Conservation (phyloP, 1,284 basidiomycete genomes). For the Schizopora paradoxa region DNA sequence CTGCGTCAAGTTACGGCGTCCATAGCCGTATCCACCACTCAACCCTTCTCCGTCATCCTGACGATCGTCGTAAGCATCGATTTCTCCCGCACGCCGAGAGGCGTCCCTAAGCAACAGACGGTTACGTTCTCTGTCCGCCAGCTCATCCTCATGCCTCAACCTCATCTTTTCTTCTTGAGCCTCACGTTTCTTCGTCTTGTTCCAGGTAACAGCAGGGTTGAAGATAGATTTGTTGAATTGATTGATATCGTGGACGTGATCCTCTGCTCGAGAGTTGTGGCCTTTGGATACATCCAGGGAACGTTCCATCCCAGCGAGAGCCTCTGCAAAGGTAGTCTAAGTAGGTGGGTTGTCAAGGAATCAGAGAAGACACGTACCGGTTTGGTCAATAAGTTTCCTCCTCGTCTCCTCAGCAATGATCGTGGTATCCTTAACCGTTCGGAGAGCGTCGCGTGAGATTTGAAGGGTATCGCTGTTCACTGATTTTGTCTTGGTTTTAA, state of each 20-base stretch:
- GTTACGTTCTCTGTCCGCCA: constrained; percentile 78
- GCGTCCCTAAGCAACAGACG: no score
- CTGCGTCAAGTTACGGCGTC: constrained; percentile 41
- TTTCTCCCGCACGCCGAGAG: constrained; percentile 77
- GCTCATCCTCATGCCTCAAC: constrained; percentile 86
- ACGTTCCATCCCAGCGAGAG: constrained; percentile 92
- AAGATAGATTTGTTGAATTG: constrained; percentile 95
- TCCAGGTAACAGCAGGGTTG: constrained; percentile 84
- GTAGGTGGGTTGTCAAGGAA: background rate
- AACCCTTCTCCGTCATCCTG: constrained; percentile 44
- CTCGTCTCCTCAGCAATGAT: constrained; percentile 98
- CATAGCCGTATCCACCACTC: constrained; percentile 30
- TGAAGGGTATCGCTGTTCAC: constrained; percentile 92
- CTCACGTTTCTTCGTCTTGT: constrained; percentile 87
- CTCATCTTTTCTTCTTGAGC: constrained; percentile 88
- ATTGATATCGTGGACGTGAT: constrained; percentile 92
- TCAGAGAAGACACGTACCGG: constrained; percentile 53
- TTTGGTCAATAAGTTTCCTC: constrained; percentile 89
- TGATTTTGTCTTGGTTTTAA: constrained; percentile 89
- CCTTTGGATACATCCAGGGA: constrained; percentile 94
- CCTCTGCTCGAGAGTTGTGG: constrained; percentile 83
- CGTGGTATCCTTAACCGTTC: constrained; percentile 88
- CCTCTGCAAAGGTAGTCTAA: constrained; percentile 48
- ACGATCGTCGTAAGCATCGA: constrained; percentile 53
- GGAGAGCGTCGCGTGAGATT: constrained; percentile 88